Conservation (phyloP, 345 rosid species). For the Syzygium grande region DNA sequence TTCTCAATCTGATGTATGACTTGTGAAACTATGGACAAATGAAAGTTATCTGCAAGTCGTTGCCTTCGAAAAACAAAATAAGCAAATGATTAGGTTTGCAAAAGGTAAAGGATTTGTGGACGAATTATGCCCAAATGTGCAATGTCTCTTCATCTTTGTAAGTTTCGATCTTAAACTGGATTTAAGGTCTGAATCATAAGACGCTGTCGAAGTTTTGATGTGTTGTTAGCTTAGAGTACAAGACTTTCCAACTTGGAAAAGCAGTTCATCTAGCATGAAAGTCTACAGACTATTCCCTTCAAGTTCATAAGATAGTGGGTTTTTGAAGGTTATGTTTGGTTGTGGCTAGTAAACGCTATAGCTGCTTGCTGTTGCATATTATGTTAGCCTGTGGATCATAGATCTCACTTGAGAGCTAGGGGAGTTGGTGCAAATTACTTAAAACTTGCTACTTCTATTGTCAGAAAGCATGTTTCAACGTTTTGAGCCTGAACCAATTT, state of each 20-base stretch:
- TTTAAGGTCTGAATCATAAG: background rate
- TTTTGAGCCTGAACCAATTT: background rate
- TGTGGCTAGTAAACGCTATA: background rate
- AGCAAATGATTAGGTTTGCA: background rate
- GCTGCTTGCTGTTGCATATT: background rate
- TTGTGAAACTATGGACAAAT: background rate
- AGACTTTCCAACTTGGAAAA: background rate
- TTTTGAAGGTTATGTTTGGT: background rate
- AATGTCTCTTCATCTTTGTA: background rate
- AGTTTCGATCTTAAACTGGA: background rate
- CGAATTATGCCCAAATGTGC: background rate
- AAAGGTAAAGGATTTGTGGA: background rate
- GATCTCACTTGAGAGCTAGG: background rate
- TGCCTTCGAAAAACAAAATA: background rate
- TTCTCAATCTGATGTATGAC: background rate
- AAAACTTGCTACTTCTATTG: background rate
- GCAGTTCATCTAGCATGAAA: background rate
- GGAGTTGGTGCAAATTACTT: background rate
- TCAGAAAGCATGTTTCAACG: background rate
- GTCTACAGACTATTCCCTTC: background rate
- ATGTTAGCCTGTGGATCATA: background rate
- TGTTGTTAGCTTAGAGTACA: background rate
- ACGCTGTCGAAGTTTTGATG: background rate
- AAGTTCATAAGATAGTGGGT: background rate
- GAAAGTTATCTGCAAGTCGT: background rate